Evolutionary conservation across 257 asterid genomes (phyloP), one percentile per base, ranked within the genome.

Genomic region (Knoxia roxburghii): DNA sequence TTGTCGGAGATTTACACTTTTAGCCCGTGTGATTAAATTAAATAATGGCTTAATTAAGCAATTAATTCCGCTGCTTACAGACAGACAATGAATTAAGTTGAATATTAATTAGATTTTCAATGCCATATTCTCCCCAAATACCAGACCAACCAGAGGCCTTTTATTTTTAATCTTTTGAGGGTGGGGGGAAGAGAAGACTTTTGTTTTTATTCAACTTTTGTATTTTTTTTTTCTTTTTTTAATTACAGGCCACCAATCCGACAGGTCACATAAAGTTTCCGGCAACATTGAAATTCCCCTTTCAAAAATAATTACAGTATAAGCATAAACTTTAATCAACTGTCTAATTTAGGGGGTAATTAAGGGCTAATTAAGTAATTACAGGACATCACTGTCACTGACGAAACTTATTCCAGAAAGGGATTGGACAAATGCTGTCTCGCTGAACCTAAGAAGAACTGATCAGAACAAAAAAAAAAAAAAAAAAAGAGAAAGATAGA

Each of bases 351-450:
- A n/a, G n/a, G n/a, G n/a, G n/a, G n/a, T n/a, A n/a, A n/a, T n/a
- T n/a, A n/a, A n/a, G n/a, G n/a, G n/a, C n/a, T n/a, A n/a, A n/a
- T n/a, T n/a, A n/a, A 35, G 21, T 59, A 29, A 20, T 21, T 33
- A n/a, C 3, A 14, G 20, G 39, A 14, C 46, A 8, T 48, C 26
- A 54, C 49, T 14, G 55, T 57, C 61, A 37, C 76, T 61, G 72
- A 56, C 61, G 41, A 37, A 67, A 52, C 27, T 69, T 10, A 51
- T 54, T 35, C 69, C 75, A 46, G 78, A 74, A 63, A 69, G 71
- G 78, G 75, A 69, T 74, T 46, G 78, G 58, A 74, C 78, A 41
- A 61, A 45, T 27, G 53, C 56, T 68, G 74, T 55, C 71, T 45
- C n/a, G n/a, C 74, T 45, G 70, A 61, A 33, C 73, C 24, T 52